Evolutionary conservation across 1,284 basidiomycete species (phyloP), one percentile per base, ranked within the genome.

Genomic region (Schizophyllum commune): DNA sequence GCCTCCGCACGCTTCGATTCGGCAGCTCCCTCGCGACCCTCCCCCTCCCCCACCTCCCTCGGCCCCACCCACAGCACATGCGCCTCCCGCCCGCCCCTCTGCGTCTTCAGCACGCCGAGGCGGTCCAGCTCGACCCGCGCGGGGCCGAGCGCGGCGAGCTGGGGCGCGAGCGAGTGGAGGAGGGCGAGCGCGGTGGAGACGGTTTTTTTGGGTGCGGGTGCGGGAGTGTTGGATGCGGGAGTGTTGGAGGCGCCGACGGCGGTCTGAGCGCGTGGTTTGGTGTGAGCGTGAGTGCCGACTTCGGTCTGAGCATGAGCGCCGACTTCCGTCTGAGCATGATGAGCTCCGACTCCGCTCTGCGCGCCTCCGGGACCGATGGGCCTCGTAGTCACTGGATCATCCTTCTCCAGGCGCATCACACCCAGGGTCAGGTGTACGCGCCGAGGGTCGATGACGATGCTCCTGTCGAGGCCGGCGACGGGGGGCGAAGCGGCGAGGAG

Each of bases 401-500:
- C 39, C 22, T 56, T 27, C 7, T 56, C 51, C 5, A 90, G 81
- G 0, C 79, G 72, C 85, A 91, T 87, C 0, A 88, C 86, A 1
- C 87, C 88, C 1, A 91, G 73, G 0, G 88, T 90, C 61, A 90
- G 71, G 68, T 90, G 88, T 54, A 89, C 71, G 13, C 88, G 71
- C 9, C 84, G 77, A 0, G 88, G 81, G 27, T 83, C 75, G 59
- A 89, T 77, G 57, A 87, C 69, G 66, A 90, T 82, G 1, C 79
- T 77, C 15, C 66, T 67, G 69, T 90, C 84, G 5, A 90, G 72
- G 0, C 88, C 88, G 0, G 77, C 71, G 6, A 89, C 76, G 1
- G 71, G 27, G 5, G 53, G 53, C 11, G 19, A n/a, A 3, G 27
- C 9, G 11, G 53, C 53, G 2, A 27, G 27, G 9, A 55, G 27